Evolutionary conservation across 2,329 filamentous ascomycete species (phyloP), one percentile per base, ranked within the genome.

Genomic region (Xylariaceae sp.): DNA sequence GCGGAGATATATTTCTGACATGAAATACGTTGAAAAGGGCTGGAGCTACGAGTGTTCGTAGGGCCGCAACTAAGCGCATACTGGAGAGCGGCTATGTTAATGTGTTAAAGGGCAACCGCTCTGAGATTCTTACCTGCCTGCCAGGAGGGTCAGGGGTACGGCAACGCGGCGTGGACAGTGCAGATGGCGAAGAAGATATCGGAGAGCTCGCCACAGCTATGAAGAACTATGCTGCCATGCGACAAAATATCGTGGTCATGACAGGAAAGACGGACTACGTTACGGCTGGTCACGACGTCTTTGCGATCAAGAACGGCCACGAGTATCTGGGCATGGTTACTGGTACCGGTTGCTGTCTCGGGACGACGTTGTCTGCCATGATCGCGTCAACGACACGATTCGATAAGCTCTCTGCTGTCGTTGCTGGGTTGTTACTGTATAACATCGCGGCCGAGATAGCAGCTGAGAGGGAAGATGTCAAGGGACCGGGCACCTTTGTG

Each of bases 81-180:
- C 80, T 97, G 69, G 77, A 82, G 0, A 81, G 79, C 2, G 92
- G 91, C 45, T 90, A 90, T 73, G 89, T 96, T 68, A 85, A 90
- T 72, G 80, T 97, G 48, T 92, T 97, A 74, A 97, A 97, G 72
- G 93, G 93, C 53, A 97, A 97, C 74, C 90, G 95, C 71, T 86
- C 88, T 56, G 94, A 97, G 73, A 92, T 97, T 78, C 88, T 92
- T 73, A 96, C 92, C 70, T 88, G 48, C 78, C 81, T 49, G 63
- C 70, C 62, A 50, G 65, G 62, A 47, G 58, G 60, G 47, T 51
- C 66, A 2, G 37, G 57, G 10, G 62, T 78, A 1, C 83, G 86
- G 1, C 83, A 86, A 64, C 93, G 97, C 74, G 86, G 88, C 49
- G 93, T 93, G 53, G 93, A 97, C 9, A 93, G 97, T 74, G 90